A percentile compares a stretch with the other conserved stretches of the same genome.
These are phyloP conservation scores for Salix arbutifolia DNA, from an alignment of 345 rosid genomes.

Conservation along the genomic window DNA sequence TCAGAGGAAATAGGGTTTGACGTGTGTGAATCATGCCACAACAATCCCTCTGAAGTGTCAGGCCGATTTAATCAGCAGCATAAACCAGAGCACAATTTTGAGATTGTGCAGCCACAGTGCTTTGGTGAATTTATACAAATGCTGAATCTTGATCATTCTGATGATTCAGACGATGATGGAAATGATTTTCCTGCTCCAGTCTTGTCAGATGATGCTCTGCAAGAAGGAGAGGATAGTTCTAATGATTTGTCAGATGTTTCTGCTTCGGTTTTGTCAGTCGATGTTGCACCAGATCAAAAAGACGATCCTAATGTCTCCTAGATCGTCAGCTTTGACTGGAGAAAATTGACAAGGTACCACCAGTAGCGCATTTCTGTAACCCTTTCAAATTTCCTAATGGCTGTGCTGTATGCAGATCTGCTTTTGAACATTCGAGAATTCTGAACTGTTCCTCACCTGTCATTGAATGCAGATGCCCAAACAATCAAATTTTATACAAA, in stretches of 20 bases:
- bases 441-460: too few relatives aligned
- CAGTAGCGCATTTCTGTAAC: background rate
- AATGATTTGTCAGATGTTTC: background rate
- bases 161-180: background rate
- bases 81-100: constrained; percentile 12
- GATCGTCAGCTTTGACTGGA: background rate
- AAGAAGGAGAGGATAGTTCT: background rate
- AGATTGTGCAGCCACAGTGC: background rate
- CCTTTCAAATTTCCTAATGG: too few relatives aligned
- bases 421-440: too few relatives aligned
- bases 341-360: background rate
- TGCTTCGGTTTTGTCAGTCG: background rate
- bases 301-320: background rate
- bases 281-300: background rate
- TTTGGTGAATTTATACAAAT: background rate
- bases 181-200: background rate
- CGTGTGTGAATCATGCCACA: constrained; percentile 10
- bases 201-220: background rate
- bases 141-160: background rate
- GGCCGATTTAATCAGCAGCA: constrained; percentile 18
- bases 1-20: constrained; percentile 6
- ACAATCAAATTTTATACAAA: too few relatives aligned
- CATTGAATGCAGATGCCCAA: too few relatives aligned
- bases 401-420: too few relatives aligned
- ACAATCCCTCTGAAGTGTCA: background rate